Percentiles rank a stretch among this genome's conserved stretches.
Evolutionary conservation across 2,329 filamentous ascomycete species (phyloP).

Genomic region (Onygenales sp.): DNA sequence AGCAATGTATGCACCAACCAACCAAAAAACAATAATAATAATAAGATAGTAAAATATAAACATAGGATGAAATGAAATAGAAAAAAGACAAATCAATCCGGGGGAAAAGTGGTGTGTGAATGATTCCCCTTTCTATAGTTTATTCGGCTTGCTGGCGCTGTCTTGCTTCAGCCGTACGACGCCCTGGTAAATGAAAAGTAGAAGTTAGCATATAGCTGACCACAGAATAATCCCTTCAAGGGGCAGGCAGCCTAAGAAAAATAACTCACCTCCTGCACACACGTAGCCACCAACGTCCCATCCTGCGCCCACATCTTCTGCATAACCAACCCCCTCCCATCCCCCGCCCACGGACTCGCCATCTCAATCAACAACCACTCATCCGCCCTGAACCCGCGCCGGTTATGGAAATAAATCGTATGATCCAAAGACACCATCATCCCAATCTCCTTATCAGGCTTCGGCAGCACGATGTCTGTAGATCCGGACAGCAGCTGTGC

Average conservation of each 20-base stretch:
- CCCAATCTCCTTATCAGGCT: constrained; percentile 29
- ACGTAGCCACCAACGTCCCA: constrained; percentile 40
- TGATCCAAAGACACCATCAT: constrained; percentile 46
- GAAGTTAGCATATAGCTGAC: background rate
- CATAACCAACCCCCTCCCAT: constrained; percentile 38
- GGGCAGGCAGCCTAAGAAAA: background rate
- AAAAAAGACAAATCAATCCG: background rate
- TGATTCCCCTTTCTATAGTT: background rate
- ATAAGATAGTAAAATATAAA: background rate
- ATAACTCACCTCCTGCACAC: constrained; percentile 39
- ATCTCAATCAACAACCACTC: constrained; percentile 44
- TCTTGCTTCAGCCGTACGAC: constrained; percentile 39
- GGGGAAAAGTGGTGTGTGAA: no score
- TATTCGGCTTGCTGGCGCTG: constrained; percentile 9
- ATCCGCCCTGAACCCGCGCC: constrained; percentile 38
- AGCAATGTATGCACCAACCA: background rate
- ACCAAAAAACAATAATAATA: background rate
- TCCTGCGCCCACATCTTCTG: constrained; percentile 42
- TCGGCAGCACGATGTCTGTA: background rate
- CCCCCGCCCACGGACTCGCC: constrained; percentile 42
- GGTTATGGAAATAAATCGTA: constrained; percentile 43
- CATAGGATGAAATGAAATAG: background rate
- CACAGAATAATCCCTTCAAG: background rate
- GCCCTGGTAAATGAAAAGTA: constrained; percentile 21
- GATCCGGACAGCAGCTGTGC: constrained; percentile 12